Evolutionary conservation across 768 basidiomycete species (phyloP), one percentile per base, ranked within the genome.

Genomic region (Sporobolomyces pararoseus): DNA sequence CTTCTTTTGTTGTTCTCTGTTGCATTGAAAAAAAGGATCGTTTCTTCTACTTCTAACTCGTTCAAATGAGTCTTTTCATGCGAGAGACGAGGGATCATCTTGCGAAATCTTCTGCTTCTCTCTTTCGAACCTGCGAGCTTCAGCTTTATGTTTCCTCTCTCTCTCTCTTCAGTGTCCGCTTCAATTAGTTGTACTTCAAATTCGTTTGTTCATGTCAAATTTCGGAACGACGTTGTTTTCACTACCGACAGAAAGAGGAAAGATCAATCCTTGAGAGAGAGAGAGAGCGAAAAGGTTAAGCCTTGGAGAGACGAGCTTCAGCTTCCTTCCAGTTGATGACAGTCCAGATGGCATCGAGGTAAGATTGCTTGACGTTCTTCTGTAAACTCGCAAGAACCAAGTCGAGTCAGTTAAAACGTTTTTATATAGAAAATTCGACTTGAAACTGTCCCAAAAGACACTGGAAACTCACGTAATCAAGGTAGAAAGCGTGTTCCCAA

Each of bases 281-380:
- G n/a, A 10, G 21, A 29, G 27, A 32, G 44, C 29, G 61, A 27
- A n/a, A 17, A 6, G 7, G 16, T 70, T 62, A 70, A 31, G 69
- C 69, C 52, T 49, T 39, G 50, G 66, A 39, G 57, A 67, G 53
- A 50, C 72, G 68, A n/a, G 57, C 34, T 74, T 93, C 91, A 10
- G 92, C 95, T 81, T 95, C 91, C 76, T 90, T 85, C 81, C 92
- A 97, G 84, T 96, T 92, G 84, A 97, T 86, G 68, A 98, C 92
- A 75, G 87, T 87, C 74, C 94, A 97, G 78, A 97, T 92, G 27
- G 91, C 91, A 54, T 85, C 86, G 80, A 98, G 87, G 83, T 98
- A 97, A 77, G 96, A 90, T 37, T 85, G 86, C 83, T 98, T 98
- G 76, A 93, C 89, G 77, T 94, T 94, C 82, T 89, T 73, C 71